phyloP scores from a whole-genome alignment of 192 early-diverging fungal species.

The Umbelopsis vinacea region DNA sequence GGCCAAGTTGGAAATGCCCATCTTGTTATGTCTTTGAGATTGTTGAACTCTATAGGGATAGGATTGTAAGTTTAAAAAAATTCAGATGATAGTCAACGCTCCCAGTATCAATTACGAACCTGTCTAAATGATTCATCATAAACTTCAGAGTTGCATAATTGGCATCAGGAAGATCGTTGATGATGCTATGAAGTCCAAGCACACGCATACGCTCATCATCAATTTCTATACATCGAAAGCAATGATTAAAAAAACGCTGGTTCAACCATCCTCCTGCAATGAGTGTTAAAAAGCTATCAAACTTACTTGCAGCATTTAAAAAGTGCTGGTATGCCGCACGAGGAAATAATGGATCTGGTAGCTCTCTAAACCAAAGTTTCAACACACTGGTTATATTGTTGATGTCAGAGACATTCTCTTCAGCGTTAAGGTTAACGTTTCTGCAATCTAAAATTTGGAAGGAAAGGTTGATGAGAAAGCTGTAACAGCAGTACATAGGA shows the following conservation, averaged over 20 bases:
- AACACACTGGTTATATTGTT: slow-evolving; percentile 84
- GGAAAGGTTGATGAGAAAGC: not conserved
- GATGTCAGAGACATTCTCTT: slow-evolving; percentile 71
- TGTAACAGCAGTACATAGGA: not conserved
- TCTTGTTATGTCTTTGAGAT: slow-evolving; percentile 80
- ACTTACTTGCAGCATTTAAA: slow-evolving; percentile 74
- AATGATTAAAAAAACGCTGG: not conserved
- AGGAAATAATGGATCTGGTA: slow-evolving; percentile 89
- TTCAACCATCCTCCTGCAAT: no score
- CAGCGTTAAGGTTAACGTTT: slow-evolving; percentile 64
- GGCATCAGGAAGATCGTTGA: slow-evolving; percentile 77
- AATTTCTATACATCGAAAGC: slow-evolving; percentile 46
- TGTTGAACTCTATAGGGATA: slow-evolving; percentile 62
- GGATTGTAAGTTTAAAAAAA: not conserved
- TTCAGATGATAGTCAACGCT: no score
- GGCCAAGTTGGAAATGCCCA: slow-evolving; percentile 83
- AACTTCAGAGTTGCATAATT: slow-evolving; percentile 85
- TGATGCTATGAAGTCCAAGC: slow-evolving; percentile 68
- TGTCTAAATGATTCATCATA: slow-evolving; percentile 82
- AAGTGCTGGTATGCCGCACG: slow-evolving; percentile 64
- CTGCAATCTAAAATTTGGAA: slow-evolving; percentile 17
- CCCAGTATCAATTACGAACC: slow-evolving; percentile 44
- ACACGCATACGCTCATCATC: slow-evolving; percentile 63
- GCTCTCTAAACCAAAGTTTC: slow-evolving; percentile 93
- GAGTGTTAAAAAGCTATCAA: no score